Percentiles rank a stretch among this genome's conserved stretches.
phyloP scores from a whole-genome alignment of 768 basidiomycete species.

The Phaeotremella skinneri region DNA sequence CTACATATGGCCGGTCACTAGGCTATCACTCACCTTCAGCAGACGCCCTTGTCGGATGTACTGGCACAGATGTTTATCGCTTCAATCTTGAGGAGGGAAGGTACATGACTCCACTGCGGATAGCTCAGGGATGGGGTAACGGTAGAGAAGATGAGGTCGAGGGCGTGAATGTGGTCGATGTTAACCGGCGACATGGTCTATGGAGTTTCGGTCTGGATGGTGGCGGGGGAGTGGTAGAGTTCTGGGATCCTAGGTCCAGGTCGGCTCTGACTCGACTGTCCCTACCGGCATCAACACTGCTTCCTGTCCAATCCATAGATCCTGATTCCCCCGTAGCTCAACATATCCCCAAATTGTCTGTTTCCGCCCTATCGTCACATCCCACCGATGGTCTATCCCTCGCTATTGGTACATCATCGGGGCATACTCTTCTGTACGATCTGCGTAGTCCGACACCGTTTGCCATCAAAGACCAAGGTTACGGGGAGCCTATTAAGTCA shows the following conservation, averaged over 20 bases:
- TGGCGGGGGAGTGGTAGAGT: constrained; percentile 70
- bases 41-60: constrained; percentile 78
- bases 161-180: constrained; percentile 86
- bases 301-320: constrained; percentile 35
- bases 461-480: constrained; percentile 93
- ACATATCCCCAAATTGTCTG: constrained; percentile 55
- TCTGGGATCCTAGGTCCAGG: constrained; percentile 92
- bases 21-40: constrained; percentile 94
- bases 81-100: constrained; percentile 94
- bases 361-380: constrained; percentile 82
- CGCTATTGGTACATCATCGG: constrained; percentile 90
- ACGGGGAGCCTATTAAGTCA: constrained; percentile 81
- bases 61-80: constrained; percentile 84
- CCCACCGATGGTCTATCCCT: constrained; percentile 81
- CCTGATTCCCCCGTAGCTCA: constrained; percentile 16
- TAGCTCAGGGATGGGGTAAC: constrained; percentile 55
- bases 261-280: constrained; percentile 54
- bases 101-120: constrained; percentile 68
- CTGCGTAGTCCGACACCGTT: constrained; percentile 79
- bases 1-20: constrained; percentile 84
- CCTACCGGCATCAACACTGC: constrained; percentile 39
- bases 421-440: constrained; percentile 91
- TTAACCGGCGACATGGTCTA: constrained; percentile 89
- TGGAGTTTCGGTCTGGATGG: constrained; percentile 86
- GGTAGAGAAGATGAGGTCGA: constrained; percentile 56